Conservation (phyloP, 2,329 filamentous ascomycete species). For the Colletotrichum sansevieriae region DNA sequence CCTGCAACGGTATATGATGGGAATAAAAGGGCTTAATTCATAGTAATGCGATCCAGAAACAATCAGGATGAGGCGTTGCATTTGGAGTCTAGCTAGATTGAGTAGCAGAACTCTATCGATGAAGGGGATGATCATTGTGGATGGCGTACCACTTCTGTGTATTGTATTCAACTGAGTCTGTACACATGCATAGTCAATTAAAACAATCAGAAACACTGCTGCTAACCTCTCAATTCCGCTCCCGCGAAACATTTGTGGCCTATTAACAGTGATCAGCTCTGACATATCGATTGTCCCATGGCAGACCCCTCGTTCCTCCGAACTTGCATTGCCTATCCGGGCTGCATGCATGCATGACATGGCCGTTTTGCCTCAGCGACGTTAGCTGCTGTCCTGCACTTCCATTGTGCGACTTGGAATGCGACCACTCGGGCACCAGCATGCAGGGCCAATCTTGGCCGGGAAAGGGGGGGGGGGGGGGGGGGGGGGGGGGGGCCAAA, state of each 20-base stretch:
- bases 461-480: too few species aligned
- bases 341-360: conserved; percentile 29
- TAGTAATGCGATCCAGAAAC: conserved; percentile 40
- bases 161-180: conserved; percentile 21
- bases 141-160: conserved; percentile 21
- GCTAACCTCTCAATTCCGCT: not conserved
- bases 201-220: conserved; percentile 18
- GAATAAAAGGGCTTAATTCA: conserved; percentile 39
- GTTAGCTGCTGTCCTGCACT: conserved; percentile 1
- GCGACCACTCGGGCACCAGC: conserved; percentile 1
- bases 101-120: conserved; percentile 22
- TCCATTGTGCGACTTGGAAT: conserved; percentile 13
- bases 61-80: conserved; percentile 36
- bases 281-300: conserved; percentile 3
- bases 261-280: not conserved
- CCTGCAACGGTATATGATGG: conserved; percentile 35
- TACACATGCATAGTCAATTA: conserved; percentile 29
- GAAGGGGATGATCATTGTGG: conserved; percentile 6
- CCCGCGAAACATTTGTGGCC: not conserved
- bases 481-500: too few species aligned
- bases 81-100: conserved; percentile 28
- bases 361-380: conserved; percentile 16
- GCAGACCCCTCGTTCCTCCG: not conserved
- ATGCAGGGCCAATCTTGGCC: conserved; percentile 1
- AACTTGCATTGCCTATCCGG: conserved; percentile 8